Conservation (phyloP, 441 rosid genomes). For the Gossypium aridum region DNA sequence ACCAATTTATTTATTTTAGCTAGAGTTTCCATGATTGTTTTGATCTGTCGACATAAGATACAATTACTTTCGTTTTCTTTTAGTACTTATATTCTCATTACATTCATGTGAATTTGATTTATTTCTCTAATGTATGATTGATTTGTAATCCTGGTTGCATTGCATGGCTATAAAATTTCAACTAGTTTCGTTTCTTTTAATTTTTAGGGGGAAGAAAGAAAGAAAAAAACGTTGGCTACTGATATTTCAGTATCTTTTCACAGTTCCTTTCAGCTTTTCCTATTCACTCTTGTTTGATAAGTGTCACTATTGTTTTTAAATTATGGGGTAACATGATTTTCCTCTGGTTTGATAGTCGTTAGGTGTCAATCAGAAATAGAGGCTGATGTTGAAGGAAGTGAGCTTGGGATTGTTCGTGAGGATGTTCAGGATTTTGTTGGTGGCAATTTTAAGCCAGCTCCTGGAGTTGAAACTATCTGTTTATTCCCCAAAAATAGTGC, state of each 20-base stretch:
- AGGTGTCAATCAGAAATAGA: constrained; percentile 67
- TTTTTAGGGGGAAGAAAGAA: no score
- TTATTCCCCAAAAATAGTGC: constrained; percentile 85
- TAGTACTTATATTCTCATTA: not conserved
- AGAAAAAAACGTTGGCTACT: no score
- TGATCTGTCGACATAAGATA: constrained; percentile 20
- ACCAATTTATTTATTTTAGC: not conserved
- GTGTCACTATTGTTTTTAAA: not conserved
- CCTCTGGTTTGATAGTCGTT: constrained; percentile 39
- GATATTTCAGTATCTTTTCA: no score
- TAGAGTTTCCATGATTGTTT: constrained; percentile 5
- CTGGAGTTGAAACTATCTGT: constrained; percentile 65
- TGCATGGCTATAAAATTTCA: not conserved
- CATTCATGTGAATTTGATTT: not conserved
- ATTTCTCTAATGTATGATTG: not conserved
- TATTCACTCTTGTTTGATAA: not conserved
- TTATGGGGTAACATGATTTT: not conserved
- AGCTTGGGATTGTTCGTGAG: constrained; percentile 69
- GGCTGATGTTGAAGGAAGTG: constrained; percentile 47
- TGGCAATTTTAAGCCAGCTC: constrained; percentile 52
- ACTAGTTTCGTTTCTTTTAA: not conserved
- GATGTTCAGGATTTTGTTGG: constrained; percentile 68
- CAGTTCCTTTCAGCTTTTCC: not conserved
- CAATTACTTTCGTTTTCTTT: not conserved
- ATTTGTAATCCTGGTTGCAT: not conserved